Percentiles rank a stretch among this genome's conserved stretches.
Conservation (phyloP, 1,284 basidiomycete species). For the Microbotryum saponariae region DNA sequence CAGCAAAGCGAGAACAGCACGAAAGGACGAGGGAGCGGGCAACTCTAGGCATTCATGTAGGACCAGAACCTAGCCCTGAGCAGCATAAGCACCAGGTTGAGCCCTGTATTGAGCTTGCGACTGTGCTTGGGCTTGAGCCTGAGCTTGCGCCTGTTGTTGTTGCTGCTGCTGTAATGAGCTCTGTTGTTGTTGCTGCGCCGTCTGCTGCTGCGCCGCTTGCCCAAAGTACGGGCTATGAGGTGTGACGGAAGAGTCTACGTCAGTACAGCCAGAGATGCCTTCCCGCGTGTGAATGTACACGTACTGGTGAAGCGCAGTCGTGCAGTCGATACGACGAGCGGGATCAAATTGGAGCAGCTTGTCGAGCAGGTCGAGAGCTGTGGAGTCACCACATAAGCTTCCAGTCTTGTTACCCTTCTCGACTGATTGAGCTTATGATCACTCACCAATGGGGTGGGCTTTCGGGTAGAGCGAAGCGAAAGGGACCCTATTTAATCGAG, state of each 20-base stretch:
- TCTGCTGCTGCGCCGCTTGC: no score
- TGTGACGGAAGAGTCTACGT: no score
- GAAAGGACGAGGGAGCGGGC: neutral
- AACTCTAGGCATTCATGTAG: neutral
- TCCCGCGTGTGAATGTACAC: neutral
- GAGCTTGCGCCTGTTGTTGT: conserved; percentile 1
- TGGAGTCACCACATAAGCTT: no score
- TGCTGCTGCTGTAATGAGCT: neutral
- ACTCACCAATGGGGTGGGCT: conserved; percentile 73
- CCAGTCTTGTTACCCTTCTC: no score
- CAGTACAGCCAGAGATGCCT: neutral
- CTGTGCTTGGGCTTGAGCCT: neutral
- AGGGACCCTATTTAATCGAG: conserved; percentile 83
- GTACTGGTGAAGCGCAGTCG: conserved; percentile 74
- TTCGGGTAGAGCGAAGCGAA: conserved; percentile 85
- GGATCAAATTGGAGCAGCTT: conserved; percentile 95
- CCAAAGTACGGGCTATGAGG: no score
- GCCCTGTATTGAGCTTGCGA: neutral
- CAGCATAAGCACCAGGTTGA: neutral
- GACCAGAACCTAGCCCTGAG: neutral
- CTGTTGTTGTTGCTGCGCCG: no score
- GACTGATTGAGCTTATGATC: no score
- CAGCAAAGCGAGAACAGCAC: neutral
- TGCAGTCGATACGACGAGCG: conserved; percentile 79
- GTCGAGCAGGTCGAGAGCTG: conserved; percentile 90